Evolutionary conservation across 2,329 filamentous ascomycete species (phyloP).

Genomic region (Madurella fahalii): DNA sequence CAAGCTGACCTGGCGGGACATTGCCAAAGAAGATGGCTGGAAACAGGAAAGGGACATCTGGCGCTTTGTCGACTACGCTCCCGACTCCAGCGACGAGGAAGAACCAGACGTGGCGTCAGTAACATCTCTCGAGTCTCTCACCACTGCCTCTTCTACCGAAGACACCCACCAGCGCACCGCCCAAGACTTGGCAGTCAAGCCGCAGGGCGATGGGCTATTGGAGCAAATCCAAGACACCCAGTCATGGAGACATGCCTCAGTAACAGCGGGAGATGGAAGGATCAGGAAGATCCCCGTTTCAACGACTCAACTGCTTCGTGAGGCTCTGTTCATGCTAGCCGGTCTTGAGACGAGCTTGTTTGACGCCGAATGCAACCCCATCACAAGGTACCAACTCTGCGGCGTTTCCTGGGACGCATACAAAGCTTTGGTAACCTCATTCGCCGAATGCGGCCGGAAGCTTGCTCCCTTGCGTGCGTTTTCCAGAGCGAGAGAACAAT

Average conservation of each 20-base stretch:
- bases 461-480: conserved; percentile 46
- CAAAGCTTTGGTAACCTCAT: conserved; percentile 43
- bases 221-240: conserved; percentile 40
- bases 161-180: conserved; percentile 17
- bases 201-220: conserved; percentile 30
- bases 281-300: conserved; percentile 49
- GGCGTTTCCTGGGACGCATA: conserved; percentile 49
- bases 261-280: conserved; percentile 31
- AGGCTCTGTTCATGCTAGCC: conserved; percentile 80
- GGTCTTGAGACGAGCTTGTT: conserved; percentile 75
- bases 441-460: conserved; percentile 45
- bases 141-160: conserved; percentile 35
- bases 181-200: conserved; percentile 16
- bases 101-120: conserved; percentile 36
- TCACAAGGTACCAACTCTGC: conserved; percentile 42
- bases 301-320: conserved; percentile 70
- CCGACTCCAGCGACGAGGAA: conserved; percentile 61
- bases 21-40: conserved; percentile 72
- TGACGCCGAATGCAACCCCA: conserved; percentile 37
- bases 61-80: conserved; percentile 64
- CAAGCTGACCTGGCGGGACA: conserved; percentile 70
- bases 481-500: conserved; percentile 39
- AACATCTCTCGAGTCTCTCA: conserved; percentile 31
- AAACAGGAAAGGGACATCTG: conserved; percentile 64
- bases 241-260: conserved; percentile 39